These are phyloP conservation scores for Ricinus communis DNA, from an alignment of 345 rosid species.

Conservation along the genomic window DNA sequence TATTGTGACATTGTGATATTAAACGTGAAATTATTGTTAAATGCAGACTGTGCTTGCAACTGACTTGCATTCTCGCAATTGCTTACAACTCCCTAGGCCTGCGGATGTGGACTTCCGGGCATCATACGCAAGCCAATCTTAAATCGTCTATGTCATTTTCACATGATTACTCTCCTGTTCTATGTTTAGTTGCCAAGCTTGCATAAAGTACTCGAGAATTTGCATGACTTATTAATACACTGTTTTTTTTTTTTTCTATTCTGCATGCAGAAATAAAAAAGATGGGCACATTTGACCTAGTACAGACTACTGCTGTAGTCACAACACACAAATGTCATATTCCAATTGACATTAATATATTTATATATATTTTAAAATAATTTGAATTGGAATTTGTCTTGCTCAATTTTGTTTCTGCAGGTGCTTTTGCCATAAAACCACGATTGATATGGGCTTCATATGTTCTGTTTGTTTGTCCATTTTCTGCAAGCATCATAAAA, in stretches of 20 bases:
- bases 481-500: constrained; percentile 88
- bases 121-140: constrained; percentile 54
- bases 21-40: constrained; percentile 13
- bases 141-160: not conserved
- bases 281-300: not conserved
- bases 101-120: constrained; percentile 93
- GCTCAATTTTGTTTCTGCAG: constrained; percentile 43
- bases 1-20: not conserved
- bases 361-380: not conserved
- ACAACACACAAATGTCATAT: not conserved
- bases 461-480: constrained; percentile 96
- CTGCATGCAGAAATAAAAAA: not conserved
- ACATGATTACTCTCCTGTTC: not conserved
- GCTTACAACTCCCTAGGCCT: constrained; percentile 88
- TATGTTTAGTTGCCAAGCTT: not conserved
- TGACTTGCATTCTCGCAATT: constrained; percentile 78
- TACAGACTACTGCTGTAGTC: not conserved
- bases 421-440: constrained; percentile 94
- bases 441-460: constrained; percentile 92
- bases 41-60: constrained; percentile 87
- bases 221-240: not conserved
- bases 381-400: constrained; percentile 11
- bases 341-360: not conserved
- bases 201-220: not conserved
- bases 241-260: not conserved